phyloP scores from a whole-genome alignment of 352 stramenopile genomes.

The Phytophthora pisi region DNA sequence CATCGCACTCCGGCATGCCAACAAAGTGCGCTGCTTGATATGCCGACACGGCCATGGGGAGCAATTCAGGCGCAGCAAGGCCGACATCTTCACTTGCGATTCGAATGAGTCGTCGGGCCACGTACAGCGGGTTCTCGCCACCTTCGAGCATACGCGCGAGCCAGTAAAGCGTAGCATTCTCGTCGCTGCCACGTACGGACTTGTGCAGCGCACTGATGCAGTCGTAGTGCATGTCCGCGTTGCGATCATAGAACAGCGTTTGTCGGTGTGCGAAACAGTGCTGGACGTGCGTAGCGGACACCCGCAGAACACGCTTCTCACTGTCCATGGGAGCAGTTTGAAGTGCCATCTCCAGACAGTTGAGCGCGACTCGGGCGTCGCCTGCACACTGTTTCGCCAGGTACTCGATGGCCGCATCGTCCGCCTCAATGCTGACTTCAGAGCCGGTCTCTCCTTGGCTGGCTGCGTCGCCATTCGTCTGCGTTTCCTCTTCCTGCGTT shows the following conservation, averaged over 20 bases:
- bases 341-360: constrained; percentile 81
- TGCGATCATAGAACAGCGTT: constrained; percentile 85
- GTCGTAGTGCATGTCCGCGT: constrained; percentile 89
- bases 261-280: constrained; percentile 75
- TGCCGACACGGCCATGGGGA: constrained; percentile 69
- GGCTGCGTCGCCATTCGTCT: constrained; percentile 6
- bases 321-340: constrained; percentile 48
- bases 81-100: constrained; percentile 89
- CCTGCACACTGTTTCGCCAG: constrained; percentile 77
- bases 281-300: constrained; percentile 71
- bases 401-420: constrained; percentile 66
- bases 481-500: constrained; percentile 9
- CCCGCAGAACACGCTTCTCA: constrained; percentile 32
- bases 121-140: constrained; percentile 84
- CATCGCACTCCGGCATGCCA: constrained; percentile 88
- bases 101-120: constrained; percentile 81
- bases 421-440: constrained; percentile 42
- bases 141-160: constrained; percentile 87
- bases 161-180: constrained; percentile 86
- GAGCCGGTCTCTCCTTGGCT: constrained; percentile 6
- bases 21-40: constrained; percentile 81
- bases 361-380: constrained; percentile 82
- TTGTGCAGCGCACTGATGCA: constrained; percentile 88
- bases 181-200: constrained; percentile 82
- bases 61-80: constrained; percentile 66